A percentile compares a stretch with the other conserved stretches of the same genome.
Conservation (phyloP, 1,284 basidiomycete species). For the Neonothopanus nambi region DNA sequence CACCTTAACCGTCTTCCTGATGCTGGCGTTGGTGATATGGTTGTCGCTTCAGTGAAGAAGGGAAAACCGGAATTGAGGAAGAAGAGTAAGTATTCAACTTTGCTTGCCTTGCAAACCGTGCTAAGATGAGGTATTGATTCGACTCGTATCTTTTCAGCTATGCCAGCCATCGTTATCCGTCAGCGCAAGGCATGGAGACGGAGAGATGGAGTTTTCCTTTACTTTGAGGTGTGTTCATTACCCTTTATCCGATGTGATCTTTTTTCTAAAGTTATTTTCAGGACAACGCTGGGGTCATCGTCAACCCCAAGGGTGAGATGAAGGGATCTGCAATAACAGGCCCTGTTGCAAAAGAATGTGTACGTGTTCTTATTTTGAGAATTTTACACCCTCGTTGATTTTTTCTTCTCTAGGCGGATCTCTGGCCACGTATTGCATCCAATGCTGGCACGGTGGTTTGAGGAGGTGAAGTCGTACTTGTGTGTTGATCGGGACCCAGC, state of each 20-base stretch:
- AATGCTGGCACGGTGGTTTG: constrained; percentile 98
- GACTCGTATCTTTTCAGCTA: constrained; percentile 54
- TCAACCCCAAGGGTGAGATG: no score
- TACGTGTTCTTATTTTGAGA: constrained; percentile 46
- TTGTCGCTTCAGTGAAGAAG: constrained; percentile 99
- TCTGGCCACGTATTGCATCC: constrained; percentile 99
- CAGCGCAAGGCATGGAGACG: no score
- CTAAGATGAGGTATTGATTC: not conserved
- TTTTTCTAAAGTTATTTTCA: constrained; percentile 26
- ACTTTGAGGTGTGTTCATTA: constrained; percentile 77
- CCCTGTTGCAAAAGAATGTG: constrained; percentile 96
- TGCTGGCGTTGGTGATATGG: constrained; percentile 98
- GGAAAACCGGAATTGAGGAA: no score
- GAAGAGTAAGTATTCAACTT: no score
- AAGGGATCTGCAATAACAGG: no score
- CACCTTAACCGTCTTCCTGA: constrained; percentile 97
- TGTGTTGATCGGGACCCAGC: no score
- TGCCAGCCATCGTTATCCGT: no score
- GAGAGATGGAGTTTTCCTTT: constrained; percentile 98
- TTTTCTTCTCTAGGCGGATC: constrained; percentile 75
- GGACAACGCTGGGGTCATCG: no score
- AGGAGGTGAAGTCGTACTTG: no score
- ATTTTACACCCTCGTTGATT: no score
- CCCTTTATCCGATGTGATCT: not conserved
- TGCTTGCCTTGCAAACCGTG: not conserved